Conservation (phyloP, 2,329 filamentous ascomycete genomes). For the Talaromyces sp. region DNA sequence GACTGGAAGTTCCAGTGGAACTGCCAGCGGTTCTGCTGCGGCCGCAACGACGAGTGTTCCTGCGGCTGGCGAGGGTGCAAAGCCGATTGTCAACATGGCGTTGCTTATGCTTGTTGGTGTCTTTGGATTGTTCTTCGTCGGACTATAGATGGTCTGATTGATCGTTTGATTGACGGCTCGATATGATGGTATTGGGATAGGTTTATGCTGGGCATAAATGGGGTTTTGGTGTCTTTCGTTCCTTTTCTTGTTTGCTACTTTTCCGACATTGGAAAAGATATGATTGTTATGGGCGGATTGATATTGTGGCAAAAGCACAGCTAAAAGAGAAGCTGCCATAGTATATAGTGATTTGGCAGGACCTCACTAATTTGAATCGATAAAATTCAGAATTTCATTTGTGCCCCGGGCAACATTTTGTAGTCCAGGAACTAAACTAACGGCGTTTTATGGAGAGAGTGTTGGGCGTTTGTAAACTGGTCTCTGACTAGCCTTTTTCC, state of each 20-base stretch:
- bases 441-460: too few species aligned
- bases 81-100: conserved; percentile 4
- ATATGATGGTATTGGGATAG: neutral
- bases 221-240: neutral
- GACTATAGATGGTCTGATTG: conserved; percentile 9
- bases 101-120: conserved; percentile 15
- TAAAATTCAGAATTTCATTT: neutral
- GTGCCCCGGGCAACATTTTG: neutral
- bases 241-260: neutral
- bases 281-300: neutral
- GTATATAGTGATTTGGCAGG: conserved; percentile 5
- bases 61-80: conserved; percentile 4
- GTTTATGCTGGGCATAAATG: neutral
- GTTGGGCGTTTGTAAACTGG: too few species aligned
- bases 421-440: too few species aligned
- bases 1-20: neutral
- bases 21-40: conserved; percentile 4
- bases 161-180: neutral
- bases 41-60: neutral
- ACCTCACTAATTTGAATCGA: neutral
- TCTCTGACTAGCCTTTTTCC: too few species aligned
- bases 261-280: too few species aligned
- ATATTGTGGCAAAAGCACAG: neutral
- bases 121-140: conserved; percentile 10
- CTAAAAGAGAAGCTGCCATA: neutral